These are phyloP conservation scores for Rhodotorula kratochvilovae DNA, from an alignment of 768 basidiomycete genomes.

Conservation along the genomic window DNA sequence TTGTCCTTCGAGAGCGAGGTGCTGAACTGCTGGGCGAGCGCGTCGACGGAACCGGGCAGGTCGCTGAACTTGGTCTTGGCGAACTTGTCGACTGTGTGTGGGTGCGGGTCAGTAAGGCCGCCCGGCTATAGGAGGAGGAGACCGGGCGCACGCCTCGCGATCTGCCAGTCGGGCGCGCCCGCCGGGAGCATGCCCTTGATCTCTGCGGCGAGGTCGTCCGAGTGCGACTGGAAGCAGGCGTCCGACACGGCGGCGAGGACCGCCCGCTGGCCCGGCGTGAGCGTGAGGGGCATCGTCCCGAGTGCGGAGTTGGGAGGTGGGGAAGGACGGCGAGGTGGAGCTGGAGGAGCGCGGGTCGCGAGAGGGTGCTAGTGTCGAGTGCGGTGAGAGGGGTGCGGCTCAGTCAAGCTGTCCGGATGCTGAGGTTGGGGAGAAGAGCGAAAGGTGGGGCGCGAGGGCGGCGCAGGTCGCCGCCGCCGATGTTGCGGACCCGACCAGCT, in stretches of 20 bases:
- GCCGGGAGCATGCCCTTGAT: not conserved
- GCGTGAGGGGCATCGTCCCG: not conserved
- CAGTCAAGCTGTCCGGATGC: no score
- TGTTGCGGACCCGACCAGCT: no score
- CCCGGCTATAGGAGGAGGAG: not conserved
- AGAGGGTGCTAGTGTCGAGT: no score
- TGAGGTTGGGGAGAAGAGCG: no score
- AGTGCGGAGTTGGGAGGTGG: no score
- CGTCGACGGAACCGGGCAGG: conserved; percentile 19
- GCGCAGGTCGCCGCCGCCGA: no score
- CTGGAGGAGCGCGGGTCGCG: not conserved
- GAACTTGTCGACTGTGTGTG: conserved; percentile 6
- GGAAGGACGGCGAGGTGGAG: not conserved
- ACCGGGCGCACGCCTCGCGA: not conserved
- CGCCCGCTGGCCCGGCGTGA: conserved; percentile 2
- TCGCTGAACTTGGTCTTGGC: conserved; percentile 11
- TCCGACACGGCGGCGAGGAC: conserved; percentile 17
- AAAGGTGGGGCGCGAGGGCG: no score
- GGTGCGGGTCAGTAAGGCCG: not conserved
- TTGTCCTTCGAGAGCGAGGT: conserved; percentile 17
- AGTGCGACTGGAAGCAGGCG: conserved; percentile 23
- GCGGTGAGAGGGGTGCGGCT: no score
- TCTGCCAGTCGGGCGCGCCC: not conserved
- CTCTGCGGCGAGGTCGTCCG: not conserved
- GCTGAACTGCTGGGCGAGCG: conserved; percentile 15